Evolutionary conservation across 2,329 filamentous ascomycete species (phyloP).

Genomic region (Fusarium beomiforme): DNA sequence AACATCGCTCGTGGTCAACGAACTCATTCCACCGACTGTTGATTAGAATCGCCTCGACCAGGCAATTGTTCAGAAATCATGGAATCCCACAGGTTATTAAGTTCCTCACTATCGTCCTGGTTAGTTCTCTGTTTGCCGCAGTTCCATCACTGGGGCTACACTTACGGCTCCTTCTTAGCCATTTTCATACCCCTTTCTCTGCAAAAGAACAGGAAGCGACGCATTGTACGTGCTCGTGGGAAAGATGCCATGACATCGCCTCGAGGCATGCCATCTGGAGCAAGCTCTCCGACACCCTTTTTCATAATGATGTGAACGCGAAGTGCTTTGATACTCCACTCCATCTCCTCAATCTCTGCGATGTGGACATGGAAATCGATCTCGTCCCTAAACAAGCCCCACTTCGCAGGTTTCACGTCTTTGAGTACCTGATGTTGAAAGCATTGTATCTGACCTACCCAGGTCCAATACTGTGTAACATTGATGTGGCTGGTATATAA

Average conservation of each 20-base stretch:
- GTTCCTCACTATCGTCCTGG: constrained; percentile 44
- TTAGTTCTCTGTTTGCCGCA: constrained; percentile 14
- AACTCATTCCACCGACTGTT: constrained; percentile 40
- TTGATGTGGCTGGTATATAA: constrained; percentile 56
- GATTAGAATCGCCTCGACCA: constrained; percentile 39
- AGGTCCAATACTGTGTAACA: constrained; percentile 68
- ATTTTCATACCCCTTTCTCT: constrained; percentile 55
- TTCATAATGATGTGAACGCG: constrained; percentile 56
- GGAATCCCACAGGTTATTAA: constrained; percentile 48
- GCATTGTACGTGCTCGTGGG: constrained; percentile 62
- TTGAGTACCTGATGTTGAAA: constrained; percentile 66
- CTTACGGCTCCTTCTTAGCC: constrained; percentile 54
- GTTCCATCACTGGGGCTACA: constrained; percentile 4
- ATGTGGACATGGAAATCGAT: constrained; percentile 62
- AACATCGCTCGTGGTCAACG: not conserved
- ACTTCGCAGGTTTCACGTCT: constrained; percentile 54
- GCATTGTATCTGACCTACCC: constrained; percentile 51
- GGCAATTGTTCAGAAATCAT: constrained; percentile 49
- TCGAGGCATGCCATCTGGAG: constrained; percentile 48
- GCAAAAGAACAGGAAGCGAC: constrained; percentile 61
- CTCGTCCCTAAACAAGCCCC: constrained; percentile 61
- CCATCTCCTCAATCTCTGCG: constrained; percentile 57
- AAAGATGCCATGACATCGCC: constrained; percentile 63
- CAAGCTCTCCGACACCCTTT: constrained; percentile 39
- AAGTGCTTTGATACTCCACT: constrained; percentile 54